Base-by-base conservation (phyloP, 345 rosid species). In the Lumnitzera littorea region DNA sequence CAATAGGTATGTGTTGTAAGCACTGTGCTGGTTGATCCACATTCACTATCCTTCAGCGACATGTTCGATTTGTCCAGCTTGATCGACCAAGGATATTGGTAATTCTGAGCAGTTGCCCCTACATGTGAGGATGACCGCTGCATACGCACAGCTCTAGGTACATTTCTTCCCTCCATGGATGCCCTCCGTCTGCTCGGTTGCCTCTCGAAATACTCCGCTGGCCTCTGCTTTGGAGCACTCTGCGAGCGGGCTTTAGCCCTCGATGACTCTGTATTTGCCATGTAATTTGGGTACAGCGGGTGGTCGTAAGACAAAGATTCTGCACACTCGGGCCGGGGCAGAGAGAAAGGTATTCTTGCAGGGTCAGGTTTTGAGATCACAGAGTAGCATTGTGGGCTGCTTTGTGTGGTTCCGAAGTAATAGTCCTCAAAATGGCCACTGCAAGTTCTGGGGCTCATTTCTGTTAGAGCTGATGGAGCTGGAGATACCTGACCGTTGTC, bases 81-180 rank as follows among this genome's bases (percentile, higher is more conserved):
- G 36, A 85, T 67, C 23, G 88, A 80, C 95, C 97, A 87, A 0
- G 96, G 88, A 61, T 80, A 75, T 0, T 81, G 85, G 62, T 79
- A 78, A 51, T 72, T 78, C 16, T 79, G 96, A 52, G 78, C 78
- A 0, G 82, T 56, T 48, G 87, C 60, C 13, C 90, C 96, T 20
- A 80, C 70, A 17, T 84, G 85, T 29, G 99, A 94, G 16, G 97
- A 90, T 43, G 99, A 90, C 43, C 96, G 68, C 67, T 89, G 99
- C 99, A 92, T 92, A 76, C 85, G 51, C 62, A 86, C 71, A 0
- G 85, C 79, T 57, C 85, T 82, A 0, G 90, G 97, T 14, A 94
- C 70, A 53, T 84, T 87, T 61, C 82, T 84, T 46, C 84, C 96
- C 74, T 92, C 99, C 55, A 84, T 60, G 0, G 96, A 86, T 23